Base-by-base conservation (phyloP, 192 early-diverging fungal genomes). In the Powellomyces hirtus region DNA sequence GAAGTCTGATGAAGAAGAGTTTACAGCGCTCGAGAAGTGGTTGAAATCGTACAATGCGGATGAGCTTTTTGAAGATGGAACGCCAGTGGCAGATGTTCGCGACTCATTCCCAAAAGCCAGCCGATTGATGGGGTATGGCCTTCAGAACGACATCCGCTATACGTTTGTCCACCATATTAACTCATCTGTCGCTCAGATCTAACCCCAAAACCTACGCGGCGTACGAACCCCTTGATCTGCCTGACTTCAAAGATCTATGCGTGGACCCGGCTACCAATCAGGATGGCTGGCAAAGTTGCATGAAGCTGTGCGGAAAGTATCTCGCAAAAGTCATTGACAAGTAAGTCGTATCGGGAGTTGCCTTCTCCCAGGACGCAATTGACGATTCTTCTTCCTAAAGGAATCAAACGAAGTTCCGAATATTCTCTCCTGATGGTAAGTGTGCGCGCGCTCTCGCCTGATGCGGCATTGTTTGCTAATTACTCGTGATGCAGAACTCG, bases 381-480 rank as follows among this genome's bases (percentile, higher is more conserved):
- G n/a, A n/a, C n/a, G n/a, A n/a, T n/a, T n/a, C n/a, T n/a, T n/a
- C n/a, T n/a, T 18, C 27, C 1, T n/a, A n/a, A n/a, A 69, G 59
- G 26, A 79, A 77, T 45, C 74, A 53, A 26, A 45, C 64, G 29
- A 56, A 35, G 0, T 77, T 79, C 59, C 66, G 77, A 38, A 74
- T 79, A 22, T 79, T 79, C 55, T 79, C 74, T 22, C 78, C 78
- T 8, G 76, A 79, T 38, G 78, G 59, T 60, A 38, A 11, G 59
- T 60, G 16, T n/a, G 29, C 14, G 0, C 53, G 14, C 18, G 1
- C 20, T 0, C 53, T 26, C 22, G 14, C 44, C 44, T 22, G 18
- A 1, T n/a, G 11, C 10, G 42, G 11, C 42, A 44, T 44, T n/a
- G n/a, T 44, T 26, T 27, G 53, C 26, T 56, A 27, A 56, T 14